Base-by-base conservation (phyloP, 202 grass and related monocot species). In the Saccharum hybrid region DNA sequence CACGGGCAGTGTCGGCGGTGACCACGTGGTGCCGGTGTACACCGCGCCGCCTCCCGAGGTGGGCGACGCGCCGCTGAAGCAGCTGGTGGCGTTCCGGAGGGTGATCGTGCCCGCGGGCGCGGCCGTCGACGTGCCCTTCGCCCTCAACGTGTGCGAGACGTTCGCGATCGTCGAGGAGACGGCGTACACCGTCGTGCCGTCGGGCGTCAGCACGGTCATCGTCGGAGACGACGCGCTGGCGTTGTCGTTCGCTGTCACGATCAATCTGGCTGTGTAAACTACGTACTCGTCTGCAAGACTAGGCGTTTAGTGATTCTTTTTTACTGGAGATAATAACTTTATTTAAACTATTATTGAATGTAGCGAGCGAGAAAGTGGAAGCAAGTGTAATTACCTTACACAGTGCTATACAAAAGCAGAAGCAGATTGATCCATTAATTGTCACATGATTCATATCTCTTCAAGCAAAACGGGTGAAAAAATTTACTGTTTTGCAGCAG, bases 131-230 rank as follows among this genome's bases (percentile, higher is more conserved):
- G 78, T 88, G 54, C 38, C 78, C 0, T 86, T 94, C 81, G 13
- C 51, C 5, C 81, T 94, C 36, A 72, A 83, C 83, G 82, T 84
- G 22, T 94, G 92, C 80, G 78, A 77, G 85, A 71, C 60, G 57
- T 78, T 94, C 78, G 76, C 79, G 23, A 85, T 94, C 60, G 92
- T 87, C 16, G 89, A 94, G 75, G 72, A 68, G 82, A 87, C 89
- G n/a, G 92, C 90, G 4, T 92, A 92, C 69, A 86, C 83, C 21
- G 86, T 92, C 68, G 72, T 92, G 80, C 86, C 90, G 54, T 76
- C 83, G 7, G 90, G 86, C 18, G 77, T 75, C 66, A 88, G 82
- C 90, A 62, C 19, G 10, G 83, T 92, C 22, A 3, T 88, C 63
- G 71, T 92, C 45, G 90, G 86, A 8, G 83, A 71, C 33, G 86